A percentile compares a stretch with the other conserved stretches of the same genome.
phyloP scores from a whole-genome alignment of 257 asterid genomes.

The Solanum habrochaites region DNA sequence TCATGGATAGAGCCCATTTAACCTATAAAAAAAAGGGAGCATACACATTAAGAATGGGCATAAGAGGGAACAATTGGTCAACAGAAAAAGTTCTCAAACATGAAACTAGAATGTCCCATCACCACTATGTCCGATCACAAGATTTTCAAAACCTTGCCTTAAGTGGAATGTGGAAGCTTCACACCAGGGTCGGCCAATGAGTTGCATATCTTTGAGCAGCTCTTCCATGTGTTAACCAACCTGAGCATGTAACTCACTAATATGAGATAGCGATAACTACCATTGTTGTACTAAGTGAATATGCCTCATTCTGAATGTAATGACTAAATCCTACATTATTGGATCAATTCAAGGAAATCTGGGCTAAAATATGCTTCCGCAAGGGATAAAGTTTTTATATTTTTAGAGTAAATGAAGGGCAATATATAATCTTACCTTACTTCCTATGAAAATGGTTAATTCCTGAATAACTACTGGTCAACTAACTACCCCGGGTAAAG shows the following conservation, averaged over 20 bases:
- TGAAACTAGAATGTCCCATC: too few relatives aligned
- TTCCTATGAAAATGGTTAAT: neutral
- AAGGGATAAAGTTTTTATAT: neutral
- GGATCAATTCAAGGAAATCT: neutral
- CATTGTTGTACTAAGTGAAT: neutral
- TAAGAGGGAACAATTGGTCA: too few relatives aligned
- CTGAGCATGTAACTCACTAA: constrained; percentile 13
- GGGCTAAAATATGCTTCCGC: neutral
- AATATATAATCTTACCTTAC: neutral
- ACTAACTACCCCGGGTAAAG: neutral
- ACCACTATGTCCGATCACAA: too few relatives aligned
- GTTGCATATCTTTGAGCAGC: too few relatives aligned
- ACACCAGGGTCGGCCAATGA: too few relatives aligned
- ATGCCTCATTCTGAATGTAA: neutral
- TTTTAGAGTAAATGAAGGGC: neutral
- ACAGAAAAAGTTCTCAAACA: too few relatives aligned
- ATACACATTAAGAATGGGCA: too few relatives aligned
- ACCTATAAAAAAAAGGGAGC: too few relatives aligned
- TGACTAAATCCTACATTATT: neutral
- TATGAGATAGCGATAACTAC: neutral
- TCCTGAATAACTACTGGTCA: neutral
- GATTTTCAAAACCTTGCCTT: too few relatives aligned
- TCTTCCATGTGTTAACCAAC: constrained; percentile 35
- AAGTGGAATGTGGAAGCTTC: too few relatives aligned
- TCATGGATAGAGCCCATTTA: too few relatives aligned